Percentiles rank a stretch among this genome's conserved stretches.
These are phyloP conservation scores for Trichoderma polysporum DNA, from an alignment of 2,329 filamentous ascomycete genomes.

Conservation along the genomic window DNA sequence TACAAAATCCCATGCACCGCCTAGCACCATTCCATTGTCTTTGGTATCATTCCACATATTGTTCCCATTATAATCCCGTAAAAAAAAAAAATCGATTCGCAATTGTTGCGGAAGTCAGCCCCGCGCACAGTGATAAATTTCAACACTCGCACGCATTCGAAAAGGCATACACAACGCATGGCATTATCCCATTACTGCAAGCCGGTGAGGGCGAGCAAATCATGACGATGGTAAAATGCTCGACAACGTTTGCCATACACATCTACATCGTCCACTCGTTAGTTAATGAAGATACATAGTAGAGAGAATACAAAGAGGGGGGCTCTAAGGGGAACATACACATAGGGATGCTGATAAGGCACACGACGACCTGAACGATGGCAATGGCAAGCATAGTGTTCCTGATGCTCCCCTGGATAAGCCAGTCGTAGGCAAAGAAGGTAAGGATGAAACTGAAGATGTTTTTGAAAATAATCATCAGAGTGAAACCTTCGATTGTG, in stretches of 20 bases:
- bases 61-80: background rate
- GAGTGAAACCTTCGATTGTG: slow-evolving; percentile 84
- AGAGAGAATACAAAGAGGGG: fast-evolving
- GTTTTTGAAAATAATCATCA: slow-evolving; percentile 91
- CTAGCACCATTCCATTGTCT: background rate
- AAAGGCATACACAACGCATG: background rate
- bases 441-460: slow-evolving; percentile 86
- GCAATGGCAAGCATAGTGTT: slow-evolving; percentile 67
- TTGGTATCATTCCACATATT: slow-evolving; percentile 8
- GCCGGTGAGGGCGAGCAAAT: slow-evolving; percentile 54
- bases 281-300: background rate
- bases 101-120: background rate
- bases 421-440: slow-evolving; percentile 81
- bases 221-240: slow-evolving; percentile 72
- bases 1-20: background rate
- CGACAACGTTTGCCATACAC: slow-evolving; percentile 76
- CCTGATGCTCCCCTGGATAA: slow-evolving; percentile 63
- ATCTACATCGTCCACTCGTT: slow-evolving; percentile 48
- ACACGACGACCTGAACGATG: slow-evolving; percentile 75
- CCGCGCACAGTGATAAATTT: background rate
- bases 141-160: background rate
- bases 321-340: slow-evolving; percentile 60
- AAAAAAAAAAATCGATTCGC: background rate
- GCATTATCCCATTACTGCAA: slow-evolving; percentile 29
- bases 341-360: slow-evolving; percentile 70